Evolutionary conservation across 1,284 basidiomycete species (phyloP).

Genomic region (Irpex lacteus): DNA sequence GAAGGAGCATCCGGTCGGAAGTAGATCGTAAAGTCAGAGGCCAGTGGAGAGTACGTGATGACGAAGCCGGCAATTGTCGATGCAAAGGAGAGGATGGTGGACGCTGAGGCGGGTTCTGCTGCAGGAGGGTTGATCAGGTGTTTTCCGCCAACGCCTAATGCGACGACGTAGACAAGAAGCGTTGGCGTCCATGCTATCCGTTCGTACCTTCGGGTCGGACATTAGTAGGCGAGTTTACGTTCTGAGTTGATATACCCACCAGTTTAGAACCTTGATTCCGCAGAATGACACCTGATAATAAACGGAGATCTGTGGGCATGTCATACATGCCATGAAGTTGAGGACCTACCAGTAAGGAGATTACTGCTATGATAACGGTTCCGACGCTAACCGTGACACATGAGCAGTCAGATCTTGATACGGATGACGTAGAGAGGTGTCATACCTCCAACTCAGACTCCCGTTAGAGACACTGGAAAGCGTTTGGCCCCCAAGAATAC

Average conservation of each 20-base stretch:
- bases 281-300: conserved; percentile 68
- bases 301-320: no score
- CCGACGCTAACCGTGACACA: conserved; percentile 58
- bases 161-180: conserved; percentile 73
- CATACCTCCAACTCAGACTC: conserved; percentile 64
- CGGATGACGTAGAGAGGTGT: conserved; percentile 16
- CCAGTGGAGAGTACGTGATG: conserved; percentile 63
- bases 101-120: conserved; percentile 49
- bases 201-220: conserved; percentile 54
- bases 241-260: conserved; percentile 34
- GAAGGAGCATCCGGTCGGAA: conserved; percentile 54
- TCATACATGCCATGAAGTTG: no score
- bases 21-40: conserved; percentile 76
- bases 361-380: conserved; percentile 80
- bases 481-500: conserved; percentile 75
- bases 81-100: conserved; percentile 59
- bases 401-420: not conserved
- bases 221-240: not conserved
- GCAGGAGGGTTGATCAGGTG: conserved; percentile 46
- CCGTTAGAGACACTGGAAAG: conserved; percentile 65
- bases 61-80: conserved; percentile 73
- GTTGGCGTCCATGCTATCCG: conserved; percentile 78
- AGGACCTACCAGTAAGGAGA: conserved; percentile 67
- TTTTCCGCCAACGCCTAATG: conserved; percentile 72
- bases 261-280: conserved; percentile 72